Evolutionary conservation across 2,329 filamentous ascomycete species (phyloP).

Genomic region (Fusarium falciforme): DNA sequence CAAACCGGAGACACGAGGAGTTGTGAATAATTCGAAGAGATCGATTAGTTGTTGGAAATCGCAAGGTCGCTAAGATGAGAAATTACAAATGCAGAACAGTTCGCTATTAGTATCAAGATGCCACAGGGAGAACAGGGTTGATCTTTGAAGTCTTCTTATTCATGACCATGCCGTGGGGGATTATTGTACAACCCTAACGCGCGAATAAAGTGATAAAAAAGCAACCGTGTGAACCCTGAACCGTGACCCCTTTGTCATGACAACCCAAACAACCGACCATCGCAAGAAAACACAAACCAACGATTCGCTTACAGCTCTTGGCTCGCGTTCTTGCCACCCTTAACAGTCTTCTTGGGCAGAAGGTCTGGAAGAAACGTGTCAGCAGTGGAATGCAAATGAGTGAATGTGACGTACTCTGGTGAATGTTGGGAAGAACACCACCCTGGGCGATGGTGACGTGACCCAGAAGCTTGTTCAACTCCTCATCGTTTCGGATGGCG

Average conservation of each 20-base stretch:
- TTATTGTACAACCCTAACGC: constrained; percentile 79
- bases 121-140: constrained; percentile 8
- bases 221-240: constrained; percentile 77
- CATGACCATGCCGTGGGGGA: constrained; percentile 74
- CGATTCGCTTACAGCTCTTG: constrained; percentile 84
- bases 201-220: constrained; percentile 57
- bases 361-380: constrained; percentile 75
- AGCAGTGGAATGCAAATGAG: constrained; percentile 43
- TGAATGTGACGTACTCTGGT: constrained; percentile 80
- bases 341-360: constrained; percentile 98
- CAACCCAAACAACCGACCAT: constrained; percentile 76
- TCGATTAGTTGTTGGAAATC: neutral
- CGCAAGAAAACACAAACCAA: constrained; percentile 64
- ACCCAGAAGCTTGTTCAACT: constrained; percentile 98
- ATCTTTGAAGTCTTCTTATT: constrained; percentile 67
- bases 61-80: neutral
- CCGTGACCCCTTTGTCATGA: constrained; percentile 86
- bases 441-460: constrained; percentile 97
- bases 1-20: neutral
- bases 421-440: constrained; percentile 96
- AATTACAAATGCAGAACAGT: neutral
- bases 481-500: constrained; percentile 99
- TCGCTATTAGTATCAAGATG: neutral
- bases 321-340: constrained; percentile 91
- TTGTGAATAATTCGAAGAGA: neutral